Evolutionary conservation across 192 early-diverging fungal genomes (phyloP).

Genomic region (Mortierella antarctica): DNA sequence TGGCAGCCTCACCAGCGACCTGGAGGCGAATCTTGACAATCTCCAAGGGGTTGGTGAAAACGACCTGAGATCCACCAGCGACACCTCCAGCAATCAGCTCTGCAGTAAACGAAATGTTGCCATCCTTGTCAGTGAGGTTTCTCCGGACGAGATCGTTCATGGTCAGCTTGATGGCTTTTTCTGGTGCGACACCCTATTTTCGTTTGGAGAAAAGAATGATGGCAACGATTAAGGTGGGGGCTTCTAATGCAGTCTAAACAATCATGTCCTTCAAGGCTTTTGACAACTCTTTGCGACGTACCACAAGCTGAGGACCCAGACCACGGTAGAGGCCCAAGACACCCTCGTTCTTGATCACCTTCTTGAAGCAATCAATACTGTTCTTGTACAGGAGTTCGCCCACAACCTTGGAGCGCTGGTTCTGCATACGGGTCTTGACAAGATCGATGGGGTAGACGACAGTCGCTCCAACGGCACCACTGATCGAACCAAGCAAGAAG

Average conservation of each 20-base stretch:
- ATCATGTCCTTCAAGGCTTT: neutral
- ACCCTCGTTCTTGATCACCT: conserved; percentile 94
- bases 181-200: conserved; percentile 88
- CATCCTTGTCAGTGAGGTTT: conserved; percentile 72
- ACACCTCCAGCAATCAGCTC: conserved; percentile 89
- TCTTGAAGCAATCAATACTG: conserved; percentile 94
- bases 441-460: conserved; percentile 98
- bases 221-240: neutral
- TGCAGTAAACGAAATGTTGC: conserved; percentile 77
- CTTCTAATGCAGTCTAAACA: neutral
- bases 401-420: conserved; percentile 90
- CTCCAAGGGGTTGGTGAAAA: conserved; percentile 98
- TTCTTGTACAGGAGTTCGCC: conserved; percentile 95
- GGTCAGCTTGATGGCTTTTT: conserved; percentile 98
- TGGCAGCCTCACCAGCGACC: conserved; percentile 82
- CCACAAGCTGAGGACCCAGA: conserved; percentile 90
- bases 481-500: conserved; percentile 86
- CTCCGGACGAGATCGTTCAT: conserved; percentile 93
- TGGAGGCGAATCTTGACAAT: conserved; percentile 99
- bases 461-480: conserved; percentile 94
- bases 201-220: neutral
- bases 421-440: conserved; percentile 99
- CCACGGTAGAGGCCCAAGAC: conserved; percentile 91
- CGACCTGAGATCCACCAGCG: conserved; percentile 89
- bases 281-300: conserved; percentile 41